Evolutionary conservation across 78 protist species (phyloP).

Genomic region (Corallochytrium limacisporum): DNA sequence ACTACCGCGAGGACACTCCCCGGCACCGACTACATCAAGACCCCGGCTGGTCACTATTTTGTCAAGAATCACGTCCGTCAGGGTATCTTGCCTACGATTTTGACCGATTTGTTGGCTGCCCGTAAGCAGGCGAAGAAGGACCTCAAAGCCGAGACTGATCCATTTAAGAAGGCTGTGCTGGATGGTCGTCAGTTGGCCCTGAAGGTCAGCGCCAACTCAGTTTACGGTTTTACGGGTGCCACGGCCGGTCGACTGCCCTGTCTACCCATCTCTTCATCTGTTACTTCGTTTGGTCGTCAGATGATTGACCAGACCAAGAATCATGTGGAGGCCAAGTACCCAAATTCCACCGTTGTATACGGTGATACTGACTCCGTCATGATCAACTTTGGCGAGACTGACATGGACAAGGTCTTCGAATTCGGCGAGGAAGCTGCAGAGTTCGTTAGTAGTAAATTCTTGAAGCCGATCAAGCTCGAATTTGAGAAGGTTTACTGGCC

Average conservation of each 20-base stretch:
- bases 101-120: conserved; percentile 88
- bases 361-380: conserved; percentile 99
- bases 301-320: conserved; percentile 89
- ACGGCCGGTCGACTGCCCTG: conserved; percentile 96
- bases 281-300: conserved; percentile 95
- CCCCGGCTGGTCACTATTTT: conserved; percentile 50
- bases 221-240: conserved; percentile 99
- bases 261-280: conserved; percentile 77
- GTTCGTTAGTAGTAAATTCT: conserved; percentile 58
- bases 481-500: conserved; percentile 97
- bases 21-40: conserved; percentile 19
- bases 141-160: conserved; percentile 80
- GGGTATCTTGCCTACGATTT: conserved; percentile 77
- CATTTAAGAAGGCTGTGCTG: conserved; percentile 70
- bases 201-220: conserved; percentile 96
- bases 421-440: conserved; percentile 84
- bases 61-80: not conserved
- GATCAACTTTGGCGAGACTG: conserved; percentile 80
- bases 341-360: conserved; percentile 81
- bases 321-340: conserved; percentile 32
- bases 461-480: conserved; percentile 89
- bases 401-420: conserved; percentile 67
- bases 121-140: conserved; percentile 84
- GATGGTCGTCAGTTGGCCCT: conserved; percentile 99
- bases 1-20: not conserved